Percentiles rank a stretch among this genome's conserved stretches.
phyloP scores from a whole-genome alignment of 495 filamentous ascomycete genomes.

The Penicillium cosmopolitanum region DNA sequence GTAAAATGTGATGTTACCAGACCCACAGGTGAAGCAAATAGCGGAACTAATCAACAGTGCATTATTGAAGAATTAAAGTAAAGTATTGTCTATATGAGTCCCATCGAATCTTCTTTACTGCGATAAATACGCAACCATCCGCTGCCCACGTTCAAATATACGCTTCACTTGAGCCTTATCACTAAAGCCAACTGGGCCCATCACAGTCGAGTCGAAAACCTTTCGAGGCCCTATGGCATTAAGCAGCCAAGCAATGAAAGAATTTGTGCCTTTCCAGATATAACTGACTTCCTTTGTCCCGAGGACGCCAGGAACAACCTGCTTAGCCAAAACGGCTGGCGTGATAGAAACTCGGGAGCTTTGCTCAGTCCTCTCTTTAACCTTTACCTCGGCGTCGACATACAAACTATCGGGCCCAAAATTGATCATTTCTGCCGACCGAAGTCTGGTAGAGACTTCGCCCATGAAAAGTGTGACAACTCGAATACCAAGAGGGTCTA shows the following conservation, averaged over 20 bases:
- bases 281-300: neutral
- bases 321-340: conserved; percentile 5
- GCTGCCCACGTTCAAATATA: too few relatives aligned
- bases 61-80: too few relatives aligned
- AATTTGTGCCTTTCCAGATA: conserved; percentile 8
- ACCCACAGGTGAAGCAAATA: too few relatives aligned
- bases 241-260: conserved; percentile 4
- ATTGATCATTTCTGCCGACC: conserved; percentile 2
- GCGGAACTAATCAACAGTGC: too few relatives aligned
- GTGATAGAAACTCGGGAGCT: neutral
- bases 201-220: conserved; percentile 3
- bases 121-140: too few relatives aligned
- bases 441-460: conserved; percentile 5
- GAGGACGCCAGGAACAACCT: neutral
- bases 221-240: conserved; percentile 7
- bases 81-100: too few relatives aligned
- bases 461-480: conserved; percentile 8
- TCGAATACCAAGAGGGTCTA: conserved; percentile 7
- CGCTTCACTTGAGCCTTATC: too few relatives aligned
- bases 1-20: too few relatives aligned
- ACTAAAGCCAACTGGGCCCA: too few relatives aligned
- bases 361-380: conserved; percentile 4
- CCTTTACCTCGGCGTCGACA: neutral
- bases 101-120: too few relatives aligned
- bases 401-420: conserved; percentile 8